Conservation (phyloP, 2,329 filamentous ascomycete species). For the Bertia moriformis region DNA sequence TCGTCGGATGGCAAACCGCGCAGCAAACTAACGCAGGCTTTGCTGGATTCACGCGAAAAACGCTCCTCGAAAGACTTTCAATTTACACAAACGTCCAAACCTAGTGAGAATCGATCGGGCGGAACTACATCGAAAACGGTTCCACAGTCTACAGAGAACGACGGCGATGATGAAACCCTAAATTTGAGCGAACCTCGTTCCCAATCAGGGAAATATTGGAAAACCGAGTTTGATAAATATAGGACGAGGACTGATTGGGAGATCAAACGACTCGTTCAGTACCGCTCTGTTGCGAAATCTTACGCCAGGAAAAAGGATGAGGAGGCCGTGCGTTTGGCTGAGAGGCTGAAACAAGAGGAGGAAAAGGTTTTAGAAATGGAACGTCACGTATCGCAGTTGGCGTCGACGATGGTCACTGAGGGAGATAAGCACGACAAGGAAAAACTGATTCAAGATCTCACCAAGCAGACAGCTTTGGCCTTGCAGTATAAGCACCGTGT, state of each 20-base stretch:
- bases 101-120: neutral
- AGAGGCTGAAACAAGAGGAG: conserved; percentile 34
- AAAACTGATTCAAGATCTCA: conserved; percentile 21
- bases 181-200: conserved; percentile 38
- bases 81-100: conserved; percentile 2
- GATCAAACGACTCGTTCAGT: conserved; percentile 43
- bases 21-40: conserved; percentile 22
- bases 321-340: conserved; percentile 33
- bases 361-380: conserved; percentile 25
- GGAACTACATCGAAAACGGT: neutral
- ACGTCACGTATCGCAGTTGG: conserved; percentile 21
- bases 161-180: conserved; percentile 28
- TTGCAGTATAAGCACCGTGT: conserved; percentile 26
- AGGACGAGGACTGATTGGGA: conserved; percentile 39
- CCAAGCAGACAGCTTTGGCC: conserved; percentile 24
- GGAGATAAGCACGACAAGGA: conserved; percentile 17
- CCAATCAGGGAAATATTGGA: conserved; percentile 46
- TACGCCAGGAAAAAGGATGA: conserved; percentile 44
- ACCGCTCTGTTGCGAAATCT: conserved; percentile 41
- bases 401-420: conserved; percentile 19
- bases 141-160: conserved; percentile 1
- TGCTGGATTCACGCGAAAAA: conserved; percentile 20
- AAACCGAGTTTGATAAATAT: conserved; percentile 43
- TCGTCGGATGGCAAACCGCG: conserved; percentile 16
- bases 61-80: conserved; percentile 13